Evolutionary conservation across 768 basidiomycete genomes (phyloP).

Genomic region (Scleroderma bovista): DNA sequence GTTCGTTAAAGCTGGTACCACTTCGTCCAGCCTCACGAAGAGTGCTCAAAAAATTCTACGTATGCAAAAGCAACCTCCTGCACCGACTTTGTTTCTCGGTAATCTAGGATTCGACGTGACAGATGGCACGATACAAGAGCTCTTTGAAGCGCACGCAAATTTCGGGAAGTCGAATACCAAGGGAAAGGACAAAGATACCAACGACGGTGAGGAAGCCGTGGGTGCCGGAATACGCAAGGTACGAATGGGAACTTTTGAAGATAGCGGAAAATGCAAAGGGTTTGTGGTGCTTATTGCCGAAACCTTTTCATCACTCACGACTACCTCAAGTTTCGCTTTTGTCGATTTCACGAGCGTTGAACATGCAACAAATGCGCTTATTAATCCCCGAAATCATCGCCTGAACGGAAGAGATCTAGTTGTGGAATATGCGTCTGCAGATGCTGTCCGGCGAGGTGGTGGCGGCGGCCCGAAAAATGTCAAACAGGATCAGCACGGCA

Average conservation of each 20-base stretch:
- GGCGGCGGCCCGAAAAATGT: slow-evolving; percentile 24
- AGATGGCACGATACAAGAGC: slow-evolving; percentile 61
- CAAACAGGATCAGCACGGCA: slow-evolving; percentile 15
- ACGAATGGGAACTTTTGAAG: slow-evolving; percentile 94
- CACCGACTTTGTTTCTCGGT: slow-evolving; percentile 85
- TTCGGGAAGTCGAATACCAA: slow-evolving; percentile 27
- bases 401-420: slow-evolving; percentile 81
- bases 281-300: slow-evolving; percentile 32
- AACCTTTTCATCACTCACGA: not conserved
- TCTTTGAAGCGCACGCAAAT: slow-evolving; percentile 65
- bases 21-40: slow-evolving; percentile 43
- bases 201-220: slow-evolving; percentile 20
- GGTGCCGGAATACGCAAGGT: slow-evolving; percentile 71
- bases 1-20: slow-evolving; percentile 30
- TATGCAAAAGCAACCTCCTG: slow-evolving; percentile 76
- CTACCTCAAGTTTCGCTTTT: slow-evolving; percentile 75
- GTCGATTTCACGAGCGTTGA: slow-evolving; percentile 81
- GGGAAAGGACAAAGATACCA: slow-evolving; percentile 28
- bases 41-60: slow-evolving; percentile 73
- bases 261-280: slow-evolving; percentile 95
- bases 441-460: slow-evolving; percentile 83
- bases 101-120: slow-evolving; percentile 92
- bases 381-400: slow-evolving; percentile 79
- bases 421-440: slow-evolving; percentile 84
- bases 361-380: slow-evolving; percentile 75